Base-by-base conservation (phyloP, 2,329 filamentous ascomycete species). In the Alternaria ethzedia region DNA sequence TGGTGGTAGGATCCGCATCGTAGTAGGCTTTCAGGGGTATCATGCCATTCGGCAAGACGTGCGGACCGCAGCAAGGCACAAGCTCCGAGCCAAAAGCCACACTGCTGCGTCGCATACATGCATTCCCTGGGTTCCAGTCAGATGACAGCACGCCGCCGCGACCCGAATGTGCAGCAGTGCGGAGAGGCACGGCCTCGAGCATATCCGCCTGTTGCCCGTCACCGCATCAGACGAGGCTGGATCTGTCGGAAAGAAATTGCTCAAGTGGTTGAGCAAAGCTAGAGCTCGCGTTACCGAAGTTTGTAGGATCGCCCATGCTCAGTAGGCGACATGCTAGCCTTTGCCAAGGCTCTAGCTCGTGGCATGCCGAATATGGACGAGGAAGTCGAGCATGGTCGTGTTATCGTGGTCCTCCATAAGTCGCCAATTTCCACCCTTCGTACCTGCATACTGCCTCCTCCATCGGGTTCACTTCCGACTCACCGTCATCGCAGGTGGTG, bases 1-100 rank as follows among this genome's bases (percentile, higher is more conserved):
- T 54, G 44, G 21, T 59, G 56, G 52, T 50, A 59, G 44, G 56
- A 63, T 63, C 50, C 60, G 56, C 56, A 44, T 59, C 36, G 51
- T 54, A 63, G 56, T 59, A 44, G 56, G 60, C 60, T 55, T 41
- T 56, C 63, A 63, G 60, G 63, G 63, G 61, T 36, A 52, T 55
- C 57, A 49, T 60, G 60, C 58, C 46, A 52, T 45, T 54, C 55
- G 63, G 63, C 57, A 65, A 17, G 36, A 47, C 47, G 56, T 55
- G 51, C 51, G 63, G 55, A 55, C 56, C 59, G 36, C 51, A 12
- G 21, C 32, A 21, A 45, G 57, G 59, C 59, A 46, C 59, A 56
- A 54, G 63, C 63, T 47, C 43, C 30, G 50, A 30, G 36, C 20
- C 21, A 20, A 49, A 54, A 52, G 57, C 57, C 61, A 56, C 51